These are phyloP conservation scores for Solanum sejunctum DNA, from an alignment of 257 asterid species.

Conservation along the genomic window DNA sequence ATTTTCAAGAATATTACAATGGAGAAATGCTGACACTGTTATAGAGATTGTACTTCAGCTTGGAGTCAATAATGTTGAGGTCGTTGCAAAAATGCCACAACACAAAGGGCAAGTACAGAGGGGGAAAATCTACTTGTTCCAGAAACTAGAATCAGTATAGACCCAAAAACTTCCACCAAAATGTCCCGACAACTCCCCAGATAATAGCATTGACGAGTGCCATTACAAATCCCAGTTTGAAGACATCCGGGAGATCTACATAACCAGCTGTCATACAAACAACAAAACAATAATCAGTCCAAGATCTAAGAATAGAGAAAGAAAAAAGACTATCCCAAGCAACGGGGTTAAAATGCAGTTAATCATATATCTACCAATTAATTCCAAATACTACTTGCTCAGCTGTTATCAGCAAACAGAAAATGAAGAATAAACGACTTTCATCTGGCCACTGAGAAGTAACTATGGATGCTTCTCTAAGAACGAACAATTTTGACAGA, in stretches of 20 bases:
- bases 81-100: neutral
- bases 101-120: neutral
- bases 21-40: neutral
- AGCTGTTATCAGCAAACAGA: neutral
- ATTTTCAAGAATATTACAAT: neutral
- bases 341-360: neutral
- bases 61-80: neutral
- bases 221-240: constrained; percentile 79
- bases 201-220: constrained; percentile 66
- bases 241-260: constrained; percentile 82
- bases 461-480: neutral
- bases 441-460: neutral
- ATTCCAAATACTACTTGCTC: neutral
- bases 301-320: neutral
- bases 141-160: constrained; percentile 33
- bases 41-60: neutral
- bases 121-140: constrained; percentile 10
- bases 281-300: constrained; percentile 3
- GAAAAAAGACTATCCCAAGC: neutral
- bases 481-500: neutral
- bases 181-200: constrained; percentile 64
- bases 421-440: neutral
- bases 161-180: constrained; percentile 98
- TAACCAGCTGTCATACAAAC: constrained; percentile 61
- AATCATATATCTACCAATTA: neutral